Conservation (phyloP, 139 green algal genomes). For the Astrephomene gubernaculifera region DNA sequence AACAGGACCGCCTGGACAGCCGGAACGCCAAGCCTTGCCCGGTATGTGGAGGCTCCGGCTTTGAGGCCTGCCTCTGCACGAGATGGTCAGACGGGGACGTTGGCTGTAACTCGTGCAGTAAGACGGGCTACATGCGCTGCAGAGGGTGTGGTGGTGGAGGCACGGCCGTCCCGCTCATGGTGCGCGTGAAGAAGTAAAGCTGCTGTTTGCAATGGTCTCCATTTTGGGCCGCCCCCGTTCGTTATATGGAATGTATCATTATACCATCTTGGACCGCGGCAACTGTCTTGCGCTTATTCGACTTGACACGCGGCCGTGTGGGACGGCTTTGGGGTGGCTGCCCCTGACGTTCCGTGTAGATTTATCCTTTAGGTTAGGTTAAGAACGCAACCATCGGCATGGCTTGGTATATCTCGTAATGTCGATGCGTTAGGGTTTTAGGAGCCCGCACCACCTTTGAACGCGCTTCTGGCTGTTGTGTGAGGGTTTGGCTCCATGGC, state of each 20-base stretch:
- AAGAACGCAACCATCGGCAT: no score
- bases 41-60: constrained; percentile 28
- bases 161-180: constrained; percentile 50
- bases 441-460: no score
- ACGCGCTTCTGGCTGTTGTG: no score
- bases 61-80: constrained; percentile 43
- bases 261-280: no score
- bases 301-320: background rate
- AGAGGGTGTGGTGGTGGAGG: constrained; percentile 57
- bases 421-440: no score
- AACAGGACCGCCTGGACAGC: constrained; percentile 36
- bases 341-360: constrained; percentile 24
- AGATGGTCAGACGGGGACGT: constrained; percentile 62
- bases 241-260: background rate
- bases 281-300: no score
- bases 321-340: background rate
- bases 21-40: constrained; percentile 39
- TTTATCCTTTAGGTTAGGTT: constrained; percentile 5
- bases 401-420: no score
- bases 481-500: no score
- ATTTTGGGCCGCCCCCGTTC: no score
- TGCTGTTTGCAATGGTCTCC: background rate
- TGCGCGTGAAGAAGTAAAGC: constrained; percentile 32
- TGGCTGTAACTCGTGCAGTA: constrained; percentile 56
- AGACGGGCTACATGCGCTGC: constrained; percentile 63